A percentile compares a stretch with the other conserved stretches of the same genome.
These are phyloP conservation scores for Aspergillus panamensis DNA, from an alignment of 495 filamentous ascomycete genomes.

Conservation along the genomic window DNA sequence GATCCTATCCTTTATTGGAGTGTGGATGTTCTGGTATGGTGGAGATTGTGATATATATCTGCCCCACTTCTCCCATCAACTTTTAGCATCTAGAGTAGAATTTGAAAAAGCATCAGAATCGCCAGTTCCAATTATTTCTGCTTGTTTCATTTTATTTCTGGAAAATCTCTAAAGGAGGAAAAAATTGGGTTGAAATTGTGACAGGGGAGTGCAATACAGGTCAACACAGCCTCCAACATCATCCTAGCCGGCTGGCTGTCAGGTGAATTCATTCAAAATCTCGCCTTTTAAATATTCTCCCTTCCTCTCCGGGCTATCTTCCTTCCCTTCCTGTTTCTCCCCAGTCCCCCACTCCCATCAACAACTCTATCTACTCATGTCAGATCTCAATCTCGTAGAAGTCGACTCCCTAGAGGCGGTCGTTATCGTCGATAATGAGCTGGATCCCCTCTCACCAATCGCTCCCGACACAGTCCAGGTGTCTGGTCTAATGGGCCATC, in stretches of 20 bases:
- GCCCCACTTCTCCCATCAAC: neutral
- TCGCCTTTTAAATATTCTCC: neutral
- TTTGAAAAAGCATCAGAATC: too few species aligned
- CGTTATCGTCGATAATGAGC: slow-evolving; percentile 55
- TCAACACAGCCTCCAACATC: neutral
- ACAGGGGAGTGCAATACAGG: neutral
- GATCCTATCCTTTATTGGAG: too few species aligned
- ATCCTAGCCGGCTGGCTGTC: neutral
- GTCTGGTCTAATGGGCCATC: slow-evolving; percentile 38
- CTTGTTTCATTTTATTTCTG: too few species aligned
- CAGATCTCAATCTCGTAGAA: slow-evolving; percentile 33
- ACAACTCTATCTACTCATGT: neutral
- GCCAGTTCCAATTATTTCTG: too few species aligned
- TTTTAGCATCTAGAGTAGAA: neutral
- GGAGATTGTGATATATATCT: neutral
- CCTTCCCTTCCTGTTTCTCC: neutral
- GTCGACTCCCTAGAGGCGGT: slow-evolving; percentile 47
- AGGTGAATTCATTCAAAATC: neutral
- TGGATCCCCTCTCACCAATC: slow-evolving; percentile 53
- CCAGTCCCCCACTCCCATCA: neutral
- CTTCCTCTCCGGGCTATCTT: neutral
- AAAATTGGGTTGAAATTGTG: neutral
- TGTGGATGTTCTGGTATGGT: too few species aligned
- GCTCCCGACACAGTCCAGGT: slow-evolving; percentile 48
- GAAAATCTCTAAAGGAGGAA: neutral